Conservation (phyloP, 2,329 filamentous ascomycete species). For the Teratosphaeria pseudoeucalypti region DNA sequence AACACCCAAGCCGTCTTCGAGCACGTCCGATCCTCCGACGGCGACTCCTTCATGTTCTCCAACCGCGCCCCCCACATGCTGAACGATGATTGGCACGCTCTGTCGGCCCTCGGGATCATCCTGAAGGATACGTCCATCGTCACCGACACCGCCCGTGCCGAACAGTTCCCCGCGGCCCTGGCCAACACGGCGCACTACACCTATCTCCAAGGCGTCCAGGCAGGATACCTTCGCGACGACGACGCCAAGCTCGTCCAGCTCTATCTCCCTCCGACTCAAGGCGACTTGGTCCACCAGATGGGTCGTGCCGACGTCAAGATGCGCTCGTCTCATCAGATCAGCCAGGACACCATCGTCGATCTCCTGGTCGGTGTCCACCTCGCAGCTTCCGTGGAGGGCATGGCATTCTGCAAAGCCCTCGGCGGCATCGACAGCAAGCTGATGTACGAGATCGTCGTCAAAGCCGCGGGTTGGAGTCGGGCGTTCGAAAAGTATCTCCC, state of each 20-base stretch:
- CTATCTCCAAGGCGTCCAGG: conserved; percentile 49
- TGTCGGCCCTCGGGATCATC: conserved; percentile 37
- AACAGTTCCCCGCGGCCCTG: conserved; percentile 50
- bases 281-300: conserved; percentile 24
- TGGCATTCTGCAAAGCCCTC: conserved; percentile 37
- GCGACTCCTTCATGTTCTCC: conserved; percentile 46
- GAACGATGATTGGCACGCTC: conserved; percentile 38
- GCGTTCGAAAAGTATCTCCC: conserved; percentile 32
- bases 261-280: conserved; percentile 31
- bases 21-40: conserved; percentile 32
- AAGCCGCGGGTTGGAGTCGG: conserved; percentile 37
- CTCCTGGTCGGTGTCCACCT: conserved; percentile 39
- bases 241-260: conserved; percentile 48
- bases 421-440: conserved; percentile 32
- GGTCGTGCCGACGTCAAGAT: conserved; percentile 29
- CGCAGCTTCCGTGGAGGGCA: conserved; percentile 39
- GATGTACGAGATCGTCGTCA: conserved; percentile 37
- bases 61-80: conserved; percentile 45
- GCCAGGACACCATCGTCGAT: conserved; percentile 28
- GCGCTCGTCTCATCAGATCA: conserved; percentile 22
- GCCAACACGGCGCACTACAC: conserved; percentile 54
- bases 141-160: conserved; percentile 51
- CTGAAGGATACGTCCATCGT: conserved; percentile 50
- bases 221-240: conserved; percentile 46
- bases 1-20: conserved; percentile 42